These are phyloP conservation scores for Isatis lusitanica DNA, from an alignment of 441 rosid species.

Conservation along the genomic window DNA sequence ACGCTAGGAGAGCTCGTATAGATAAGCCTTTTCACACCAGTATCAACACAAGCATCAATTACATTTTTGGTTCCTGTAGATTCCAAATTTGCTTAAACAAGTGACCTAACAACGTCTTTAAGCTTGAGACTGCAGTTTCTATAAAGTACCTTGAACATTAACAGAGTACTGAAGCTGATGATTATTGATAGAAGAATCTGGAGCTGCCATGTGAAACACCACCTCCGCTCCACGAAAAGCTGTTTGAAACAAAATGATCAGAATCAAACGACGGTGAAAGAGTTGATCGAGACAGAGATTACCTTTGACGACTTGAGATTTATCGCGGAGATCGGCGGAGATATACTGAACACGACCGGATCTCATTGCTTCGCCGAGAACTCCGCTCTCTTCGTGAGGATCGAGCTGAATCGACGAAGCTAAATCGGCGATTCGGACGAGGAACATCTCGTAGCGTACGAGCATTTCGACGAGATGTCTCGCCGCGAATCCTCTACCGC, in stretches of 20 bases:
- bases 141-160: constrained; percentile 63
- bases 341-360: constrained; percentile 67
- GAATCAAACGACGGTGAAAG: not conserved
- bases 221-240: constrained; percentile 73
- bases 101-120: not conserved
- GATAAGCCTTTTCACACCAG: constrained; percentile 72
- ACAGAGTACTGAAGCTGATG: constrained; percentile 80
- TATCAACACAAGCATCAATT: constrained; percentile 67
- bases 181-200: constrained; percentile 76
- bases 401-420: constrained; percentile 51
- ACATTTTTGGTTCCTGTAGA: constrained; percentile 70
- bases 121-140: not conserved
- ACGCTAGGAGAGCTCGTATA: constrained; percentile 92
- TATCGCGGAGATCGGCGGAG: constrained; percentile 67
- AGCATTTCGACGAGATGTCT: constrained; percentile 84
- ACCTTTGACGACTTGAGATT: constrained; percentile 72
- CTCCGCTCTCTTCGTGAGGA: constrained; percentile 54
- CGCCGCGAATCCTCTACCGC: constrained; percentile 83
- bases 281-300: not conserved
- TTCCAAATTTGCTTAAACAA: not conserved
- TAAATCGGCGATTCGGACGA: constrained; percentile 70
- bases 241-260: constrained; percentile 32
- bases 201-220: constrained; percentile 93
- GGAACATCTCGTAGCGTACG: constrained; percentile 45
- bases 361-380: constrained; percentile 59